Evolutionary conservation across 768 basidiomycete species (phyloP).

Genomic region (Podaxis rugospora): DNA sequence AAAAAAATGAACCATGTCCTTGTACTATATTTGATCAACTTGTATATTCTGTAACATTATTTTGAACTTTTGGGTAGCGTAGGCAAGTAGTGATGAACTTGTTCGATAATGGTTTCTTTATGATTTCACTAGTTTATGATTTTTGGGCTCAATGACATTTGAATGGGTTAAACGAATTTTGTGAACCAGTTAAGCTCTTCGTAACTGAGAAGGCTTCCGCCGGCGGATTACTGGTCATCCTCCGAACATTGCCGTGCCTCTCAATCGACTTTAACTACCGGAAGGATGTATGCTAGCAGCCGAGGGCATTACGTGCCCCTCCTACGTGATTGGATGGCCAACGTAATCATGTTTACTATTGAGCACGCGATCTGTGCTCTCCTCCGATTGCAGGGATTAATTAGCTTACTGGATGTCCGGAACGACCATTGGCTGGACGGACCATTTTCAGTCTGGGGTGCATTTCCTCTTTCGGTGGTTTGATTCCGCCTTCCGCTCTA

Average conservation of each 20-base stretch:
- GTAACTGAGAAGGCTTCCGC: background rate
- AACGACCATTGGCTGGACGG: background rate
- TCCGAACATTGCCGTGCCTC: background rate
- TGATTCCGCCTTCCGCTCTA: background rate
- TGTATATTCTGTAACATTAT: slow-evolving; percentile 12
- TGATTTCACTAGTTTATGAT: slow-evolving; percentile 1
- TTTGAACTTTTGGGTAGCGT: slow-evolving; percentile 8
- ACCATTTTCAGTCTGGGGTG: background rate
- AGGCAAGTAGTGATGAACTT: slow-evolving; percentile 3
- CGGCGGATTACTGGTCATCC: background rate
- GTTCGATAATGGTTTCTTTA: slow-evolving; percentile 4
- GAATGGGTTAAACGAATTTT: background rate
- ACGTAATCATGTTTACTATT: background rate
- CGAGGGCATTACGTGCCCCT: background rate
- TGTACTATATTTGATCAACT: slow-evolving; percentile 1
- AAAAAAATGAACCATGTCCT: slow-evolving; percentile 10
- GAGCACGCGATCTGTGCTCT: background rate
- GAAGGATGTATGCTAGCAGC: background rate
- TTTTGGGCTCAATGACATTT: slow-evolving; percentile 8
- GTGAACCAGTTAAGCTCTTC: background rate
- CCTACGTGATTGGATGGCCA: background rate
- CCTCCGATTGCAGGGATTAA: background rate
- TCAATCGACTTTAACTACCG: background rate
- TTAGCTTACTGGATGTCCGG: background rate
- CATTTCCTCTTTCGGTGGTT: background rate